Evolutionary conservation across 129 eudicot species (phyloP).

Genomic region (Chrysanthemum lavandulifolium): DNA sequence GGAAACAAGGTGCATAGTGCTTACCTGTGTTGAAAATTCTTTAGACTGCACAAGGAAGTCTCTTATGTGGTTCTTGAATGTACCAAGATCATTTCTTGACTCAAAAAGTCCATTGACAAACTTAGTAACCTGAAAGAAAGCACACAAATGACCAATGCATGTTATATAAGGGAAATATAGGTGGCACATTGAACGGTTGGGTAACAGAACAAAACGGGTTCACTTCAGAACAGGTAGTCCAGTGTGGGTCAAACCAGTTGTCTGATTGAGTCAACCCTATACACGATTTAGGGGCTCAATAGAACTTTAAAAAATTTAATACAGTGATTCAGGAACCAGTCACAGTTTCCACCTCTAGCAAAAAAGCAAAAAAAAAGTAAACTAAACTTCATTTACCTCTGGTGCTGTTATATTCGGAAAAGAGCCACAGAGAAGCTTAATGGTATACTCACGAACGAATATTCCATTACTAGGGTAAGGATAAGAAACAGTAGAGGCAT

Average conservation of each 20-base stretch:
- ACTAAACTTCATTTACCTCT: constrained; percentile 48
- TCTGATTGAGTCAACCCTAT: too few relatives aligned
- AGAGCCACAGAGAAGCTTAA: constrained; percentile 81
- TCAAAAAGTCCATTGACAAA: constrained; percentile 85
- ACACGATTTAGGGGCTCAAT: too few relatives aligned
- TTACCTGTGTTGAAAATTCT: constrained; percentile 95
- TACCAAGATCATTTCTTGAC: constrained; percentile 65
- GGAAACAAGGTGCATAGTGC: background rate
- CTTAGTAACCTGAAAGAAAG: constrained; percentile 61
- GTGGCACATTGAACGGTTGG: too few relatives aligned
- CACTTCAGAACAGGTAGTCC: too few relatives aligned
- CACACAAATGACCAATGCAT: background rate
- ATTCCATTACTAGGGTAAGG: constrained; percentile 72
- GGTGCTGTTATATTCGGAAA: constrained; percentile 88
- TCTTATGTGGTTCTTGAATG: constrained; percentile 87
- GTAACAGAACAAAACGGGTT: too few relatives aligned
- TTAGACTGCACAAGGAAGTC: constrained; percentile 97
- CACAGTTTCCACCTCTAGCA: too few relatives aligned
- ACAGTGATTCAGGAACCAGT: too few relatives aligned
- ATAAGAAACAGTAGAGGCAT: constrained; percentile 68
- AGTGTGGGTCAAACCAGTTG: too few relatives aligned
- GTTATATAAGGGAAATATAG: background rate
- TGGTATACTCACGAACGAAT: constrained; percentile 81
- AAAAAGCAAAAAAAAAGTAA: background rate
- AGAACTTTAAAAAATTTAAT: too few relatives aligned